Base-by-base conservation (phyloP, 2,329 filamentous ascomycete genomes). In the Sporothrix humicola region DNA sequence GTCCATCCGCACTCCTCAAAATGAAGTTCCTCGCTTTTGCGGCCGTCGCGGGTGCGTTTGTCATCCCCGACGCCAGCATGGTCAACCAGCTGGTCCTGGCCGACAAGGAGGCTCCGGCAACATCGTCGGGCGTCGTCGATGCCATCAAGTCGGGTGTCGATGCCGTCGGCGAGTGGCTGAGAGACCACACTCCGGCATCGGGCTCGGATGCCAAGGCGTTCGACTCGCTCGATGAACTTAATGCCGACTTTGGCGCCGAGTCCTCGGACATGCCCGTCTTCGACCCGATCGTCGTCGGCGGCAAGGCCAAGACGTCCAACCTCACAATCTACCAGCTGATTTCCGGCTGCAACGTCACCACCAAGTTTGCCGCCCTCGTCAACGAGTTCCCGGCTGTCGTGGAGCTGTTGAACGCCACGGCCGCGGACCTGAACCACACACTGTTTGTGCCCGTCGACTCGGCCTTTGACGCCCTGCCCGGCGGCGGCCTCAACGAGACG, bases 321-420 rank as follows among this genome's bases (percentile, higher is more conserved):
- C 83, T 87, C 79, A 97, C 94, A 23, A 88, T 97, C 61, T 97
- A 95, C 82, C 85, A 97, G 81, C 83, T 95, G 74, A 93, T 97
- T 81, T 84, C 88, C n/a, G 84, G 87, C 78, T 92, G 88, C 83
- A 92, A 94, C 78, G 88, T 93, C 82, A 95, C 93, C 0, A 92
- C 89, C 68, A 92, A 91, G 81, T 91, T 97, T 61, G 90, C 91
- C 42, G 88, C 91, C 79, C 84, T 94, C n/a, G 87, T 97, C 77
- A 86, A 92, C 75, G 86, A 94, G 75, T 90, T 92, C 79, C 86
- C 90, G 0, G 89, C 93, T 71, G 84, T 97, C 0, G 90, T 95
- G 50, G 81, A 91, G 72, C 81, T 90, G 3, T 87, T 98, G 42
- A 96, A 97, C 82, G 88, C 88, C 78, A 95, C 93, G 1, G 83